Conservation (phyloP, 2,329 filamentous ascomycete species). For the Aspergillus tubingensis region DNA sequence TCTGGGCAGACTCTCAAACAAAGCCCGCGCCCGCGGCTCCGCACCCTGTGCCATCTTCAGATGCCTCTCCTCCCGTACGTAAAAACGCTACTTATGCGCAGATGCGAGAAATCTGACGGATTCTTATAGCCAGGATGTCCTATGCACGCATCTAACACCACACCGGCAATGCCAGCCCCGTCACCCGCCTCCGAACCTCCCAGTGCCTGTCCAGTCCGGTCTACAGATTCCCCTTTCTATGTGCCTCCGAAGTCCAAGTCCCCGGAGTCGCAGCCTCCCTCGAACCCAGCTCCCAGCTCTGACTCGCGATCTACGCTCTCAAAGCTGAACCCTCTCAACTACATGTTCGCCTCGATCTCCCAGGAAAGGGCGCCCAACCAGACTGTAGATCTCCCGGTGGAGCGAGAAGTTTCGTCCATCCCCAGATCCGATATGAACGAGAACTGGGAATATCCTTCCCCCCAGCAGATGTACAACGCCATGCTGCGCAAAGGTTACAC, state of each 20-base stretch:
- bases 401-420: constrained; percentile 83
- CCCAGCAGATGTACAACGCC: constrained; percentile 99
- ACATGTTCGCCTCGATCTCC: constrained; percentile 87
- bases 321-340: constrained; percentile 81
- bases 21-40: constrained; percentile 45
- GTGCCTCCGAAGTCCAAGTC: constrained; percentile 35
- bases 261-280: constrained; percentile 34
- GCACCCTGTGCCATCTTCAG: constrained; percentile 50
- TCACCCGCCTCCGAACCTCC: constrained; percentile 29
- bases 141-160: constrained; percentile 60
- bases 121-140: constrained; percentile 64
- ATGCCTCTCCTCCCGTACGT: constrained; percentile 59
- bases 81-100: constrained; percentile 1
- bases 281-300: constrained; percentile 20
- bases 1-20: constrained; percentile 62
- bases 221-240: constrained; percentile 53
- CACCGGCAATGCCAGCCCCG: constrained; percentile 29
- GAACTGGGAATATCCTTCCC: constrained; percentile 97
- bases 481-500: constrained; percentile 94
- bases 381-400: constrained; percentile 70
- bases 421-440: constrained; percentile 73
- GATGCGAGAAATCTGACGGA: constrained; percentile 19
- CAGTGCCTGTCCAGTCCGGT: constrained; percentile 49
- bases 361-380: constrained; percentile 77
- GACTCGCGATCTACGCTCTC: constrained; percentile 55